These are phyloP conservation scores for Lichtheimia ornata DNA, from an alignment of 371 early-diverging fungal species.

Conservation along the genomic window DNA sequence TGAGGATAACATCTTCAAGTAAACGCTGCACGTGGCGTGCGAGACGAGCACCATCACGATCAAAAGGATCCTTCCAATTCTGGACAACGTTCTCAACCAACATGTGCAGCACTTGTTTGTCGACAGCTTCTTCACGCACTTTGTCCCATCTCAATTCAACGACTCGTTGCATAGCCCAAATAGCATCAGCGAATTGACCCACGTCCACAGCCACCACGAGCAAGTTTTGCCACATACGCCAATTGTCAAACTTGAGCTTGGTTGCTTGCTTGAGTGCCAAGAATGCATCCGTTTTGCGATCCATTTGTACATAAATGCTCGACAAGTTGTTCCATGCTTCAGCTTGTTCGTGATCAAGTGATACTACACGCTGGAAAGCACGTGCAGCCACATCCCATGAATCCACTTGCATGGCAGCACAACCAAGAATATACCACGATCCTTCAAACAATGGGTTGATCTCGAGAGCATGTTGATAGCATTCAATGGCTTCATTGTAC, in stretches of 20 bases:
- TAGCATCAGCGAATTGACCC: constrained; percentile 81
- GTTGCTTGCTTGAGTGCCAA: constrained; percentile 83
- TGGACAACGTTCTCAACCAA: constrained; percentile 72
- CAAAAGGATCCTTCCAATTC: constrained; percentile 65
- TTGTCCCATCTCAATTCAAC: constrained; percentile 76
- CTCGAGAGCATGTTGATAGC: constrained; percentile 74
- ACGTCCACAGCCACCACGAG: constrained; percentile 78
- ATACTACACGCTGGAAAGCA: constrained; percentile 79
- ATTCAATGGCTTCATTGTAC: constrained; percentile 54
- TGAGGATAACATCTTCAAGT: constrained; percentile 66
- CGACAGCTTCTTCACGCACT: constrained; percentile 70
- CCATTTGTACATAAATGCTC: constrained; percentile 72
- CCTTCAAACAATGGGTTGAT: constrained; percentile 95
- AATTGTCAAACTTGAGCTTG: constrained; percentile 76
- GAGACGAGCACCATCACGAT: constrained; percentile 41
- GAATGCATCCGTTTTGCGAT: constrained; percentile 77
- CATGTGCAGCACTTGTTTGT: constrained; percentile 71
- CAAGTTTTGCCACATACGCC: constrained; percentile 94
- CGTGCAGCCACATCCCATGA: constrained; percentile 76
- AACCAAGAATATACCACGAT: constrained; percentile 95
- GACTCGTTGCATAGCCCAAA: constrained; percentile 83
- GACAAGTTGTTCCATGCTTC: constrained; percentile 98
- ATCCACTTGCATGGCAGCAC: constrained; percentile 84
- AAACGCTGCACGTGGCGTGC: constrained; percentile 53
- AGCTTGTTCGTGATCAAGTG: constrained; percentile 80